A percentile compares a stretch with the other conserved stretches of the same genome.
Evolutionary conservation across 495 filamentous ascomycete species (phyloP).

Genomic region (Penicillium salamii): DNA sequence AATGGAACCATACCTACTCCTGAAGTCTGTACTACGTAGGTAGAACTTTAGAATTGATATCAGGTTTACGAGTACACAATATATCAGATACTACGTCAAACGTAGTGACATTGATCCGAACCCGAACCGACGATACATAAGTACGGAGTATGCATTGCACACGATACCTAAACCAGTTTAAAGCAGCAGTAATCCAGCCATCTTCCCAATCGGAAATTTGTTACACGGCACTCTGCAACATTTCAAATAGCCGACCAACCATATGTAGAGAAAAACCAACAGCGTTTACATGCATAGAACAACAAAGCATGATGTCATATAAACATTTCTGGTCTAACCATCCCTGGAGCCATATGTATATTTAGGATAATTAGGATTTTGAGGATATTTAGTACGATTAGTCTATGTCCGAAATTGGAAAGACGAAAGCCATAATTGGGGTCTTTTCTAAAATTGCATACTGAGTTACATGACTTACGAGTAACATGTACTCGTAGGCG

Average conservation of each 20-base stretch:
- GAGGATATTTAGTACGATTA: too few species aligned
- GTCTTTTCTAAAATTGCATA: background rate
- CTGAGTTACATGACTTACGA: background rate
- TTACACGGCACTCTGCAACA: background rate
- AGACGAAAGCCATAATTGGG: too few species aligned
- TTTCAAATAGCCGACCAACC: background rate
- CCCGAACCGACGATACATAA: background rate
- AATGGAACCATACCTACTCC: too few species aligned
- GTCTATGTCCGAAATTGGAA: too few species aligned
- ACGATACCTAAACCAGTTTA: too few species aligned
- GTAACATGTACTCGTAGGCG: too few species aligned
- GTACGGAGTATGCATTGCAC: too few species aligned
- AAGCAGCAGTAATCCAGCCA: background rate
- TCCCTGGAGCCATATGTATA: background rate
- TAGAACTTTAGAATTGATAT: too few species aligned
- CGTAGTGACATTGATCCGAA: background rate
- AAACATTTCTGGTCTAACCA: background rate
- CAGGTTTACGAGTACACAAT: too few species aligned
- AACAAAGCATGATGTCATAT: constrained; percentile 4
- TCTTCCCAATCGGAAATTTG: background rate
- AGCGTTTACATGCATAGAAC: constrained; percentile 3
- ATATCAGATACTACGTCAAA: too few species aligned
- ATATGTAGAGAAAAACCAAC: background rate
- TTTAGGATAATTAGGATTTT: background rate
- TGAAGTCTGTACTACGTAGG: too few species aligned